phyloP scores from a whole-genome alignment of 2,329 filamentous ascomycete species.

The Fusarium albidum region DNA sequence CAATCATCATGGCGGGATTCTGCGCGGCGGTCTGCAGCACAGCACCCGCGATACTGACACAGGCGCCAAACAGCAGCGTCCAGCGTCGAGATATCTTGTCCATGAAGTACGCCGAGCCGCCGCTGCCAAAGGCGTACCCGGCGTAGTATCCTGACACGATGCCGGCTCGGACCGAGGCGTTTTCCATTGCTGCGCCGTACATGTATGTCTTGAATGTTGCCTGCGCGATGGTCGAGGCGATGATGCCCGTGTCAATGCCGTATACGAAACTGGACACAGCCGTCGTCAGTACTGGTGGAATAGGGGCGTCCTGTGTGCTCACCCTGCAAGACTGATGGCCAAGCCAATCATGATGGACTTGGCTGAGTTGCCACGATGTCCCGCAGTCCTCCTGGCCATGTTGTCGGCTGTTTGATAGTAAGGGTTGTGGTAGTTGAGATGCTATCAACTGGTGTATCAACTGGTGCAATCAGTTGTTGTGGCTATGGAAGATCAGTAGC shows the following conservation, averaged over 20 bases:
- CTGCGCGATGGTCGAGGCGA: conserved; percentile 17
- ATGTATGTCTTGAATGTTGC: conserved; percentile 19
- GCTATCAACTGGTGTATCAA: not conserved
- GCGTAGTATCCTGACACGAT: conserved; percentile 23
- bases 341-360: conserved; percentile 18
- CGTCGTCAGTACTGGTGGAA: not conserved
- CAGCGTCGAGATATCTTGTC: conserved; percentile 20
- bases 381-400: conserved; percentile 1
- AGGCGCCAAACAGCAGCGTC: conserved; percentile 11
- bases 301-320: not conserved
- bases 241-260: conserved; percentile 23
- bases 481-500: not conserved
- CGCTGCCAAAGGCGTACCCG: conserved; percentile 17
- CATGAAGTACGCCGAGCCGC: conserved; percentile 13
- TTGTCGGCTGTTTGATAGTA: not conserved
- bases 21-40: conserved; percentile 51
- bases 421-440: too few species aligned
- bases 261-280: conserved; percentile 3
- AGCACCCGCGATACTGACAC: conserved; percentile 45
- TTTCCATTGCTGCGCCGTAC: conserved; percentile 13
- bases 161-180: conserved; percentile 3
- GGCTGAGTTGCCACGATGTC: conserved; percentile 17
- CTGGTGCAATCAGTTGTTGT: not conserved
- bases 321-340: conserved; percentile 18
- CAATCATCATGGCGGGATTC: conserved; percentile 50